Evolutionary conservation across 805 yeast species (phyloP), one percentile per base, ranked within the genome.

Genomic region (Ogataea zsoltii): DNA sequence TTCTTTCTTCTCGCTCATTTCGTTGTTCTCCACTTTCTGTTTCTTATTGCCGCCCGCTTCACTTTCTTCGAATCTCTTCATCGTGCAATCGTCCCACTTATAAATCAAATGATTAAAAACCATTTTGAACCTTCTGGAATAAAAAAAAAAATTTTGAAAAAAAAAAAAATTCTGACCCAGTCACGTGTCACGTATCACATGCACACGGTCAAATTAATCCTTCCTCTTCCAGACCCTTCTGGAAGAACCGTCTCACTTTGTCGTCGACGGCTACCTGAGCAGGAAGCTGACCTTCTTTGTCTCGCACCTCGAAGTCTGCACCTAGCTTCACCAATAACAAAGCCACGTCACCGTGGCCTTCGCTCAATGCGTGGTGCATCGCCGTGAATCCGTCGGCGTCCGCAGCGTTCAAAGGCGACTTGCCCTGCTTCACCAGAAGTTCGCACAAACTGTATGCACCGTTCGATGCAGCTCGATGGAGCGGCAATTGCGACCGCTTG

Each of bases 301-400:
- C 80, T 40, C 66, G 67, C 12, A 70, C 45, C 16, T 58, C 64
- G 10, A 71, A 62, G 53, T 86, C 89, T 0, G 96, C 97, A 0
- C 92, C 92, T 4, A 74, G 68, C 42, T 74, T 71, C 2, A 83
- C 80, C 38, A 91, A 66, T 28, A 70, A 57, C 1, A 81, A 70
- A 0, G 87, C 96, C 10, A 80, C 79, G 47, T 87, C 96, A 1
- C 85, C 90, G 55, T 83, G 83, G 0, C 96, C 97, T 65, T 91
- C 98, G 0, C 96, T 89, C 45, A 85, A 67, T 0, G 97, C 96
- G 65, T 88, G 96, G 62, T 88, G 96, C 48, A 92, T 62, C 1
- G 96, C 82, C 0, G 96, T 85, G 90, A 94, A 88, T 0, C 96
- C 94, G 42, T 75, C 74, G 11, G 54, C 52, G 59, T 91, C 97